Evolutionary conservation across 192 early-diverging fungal species (phyloP).

Genomic region (Backusella mclennaniae): DNA sequence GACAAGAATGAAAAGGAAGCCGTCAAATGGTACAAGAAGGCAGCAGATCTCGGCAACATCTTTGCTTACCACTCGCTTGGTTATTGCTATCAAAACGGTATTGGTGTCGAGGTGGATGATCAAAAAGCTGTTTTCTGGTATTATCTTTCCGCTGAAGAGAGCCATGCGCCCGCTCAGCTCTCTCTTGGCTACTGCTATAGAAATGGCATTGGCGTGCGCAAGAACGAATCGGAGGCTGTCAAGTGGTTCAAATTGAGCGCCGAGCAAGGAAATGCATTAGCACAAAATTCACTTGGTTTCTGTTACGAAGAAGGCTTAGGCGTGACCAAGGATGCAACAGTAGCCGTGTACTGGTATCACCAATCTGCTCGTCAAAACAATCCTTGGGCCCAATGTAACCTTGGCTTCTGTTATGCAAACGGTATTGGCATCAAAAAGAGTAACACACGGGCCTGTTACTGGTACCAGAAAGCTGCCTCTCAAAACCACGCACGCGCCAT

Average conservation of each 20-base stretch:
- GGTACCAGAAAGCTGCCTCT: conserved; percentile 54
- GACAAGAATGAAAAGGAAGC: conserved; percentile 48
- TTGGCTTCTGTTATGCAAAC: conserved; percentile 74
- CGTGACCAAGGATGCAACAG: conserved; percentile 41
- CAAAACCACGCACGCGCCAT: conserved; percentile 57
- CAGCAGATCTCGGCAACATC: conserved; percentile 46
- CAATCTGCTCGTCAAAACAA: conserved; percentile 68
- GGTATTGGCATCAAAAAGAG: conserved; percentile 66
- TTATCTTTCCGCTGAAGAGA: conserved; percentile 42
- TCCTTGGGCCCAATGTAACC: conserved; percentile 82
- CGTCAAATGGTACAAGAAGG: conserved; percentile 48
- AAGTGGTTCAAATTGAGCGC: conserved; percentile 55
- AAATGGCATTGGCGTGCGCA: conserved; percentile 55
- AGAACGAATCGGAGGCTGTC: conserved; percentile 49
- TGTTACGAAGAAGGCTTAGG: conserved; percentile 82
- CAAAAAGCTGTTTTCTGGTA: conserved; percentile 53
- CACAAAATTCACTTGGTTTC: conserved; percentile 67
- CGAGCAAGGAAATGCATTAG: conserved; percentile 51
- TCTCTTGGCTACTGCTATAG: conserved; percentile 58
- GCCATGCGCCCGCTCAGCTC: conserved; percentile 54
- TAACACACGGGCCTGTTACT: conserved; percentile 50
- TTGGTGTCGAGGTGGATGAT: conserved; percentile 62
- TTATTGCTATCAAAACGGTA: conserved; percentile 84
- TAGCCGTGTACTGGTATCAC: conserved; percentile 65
- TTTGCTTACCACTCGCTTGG: conserved; percentile 64